These are phyloP conservation scores for Candida labiduridarum DNA, from an alignment of 1,139 yeast genomes.

Conservation along the genomic window DNA sequence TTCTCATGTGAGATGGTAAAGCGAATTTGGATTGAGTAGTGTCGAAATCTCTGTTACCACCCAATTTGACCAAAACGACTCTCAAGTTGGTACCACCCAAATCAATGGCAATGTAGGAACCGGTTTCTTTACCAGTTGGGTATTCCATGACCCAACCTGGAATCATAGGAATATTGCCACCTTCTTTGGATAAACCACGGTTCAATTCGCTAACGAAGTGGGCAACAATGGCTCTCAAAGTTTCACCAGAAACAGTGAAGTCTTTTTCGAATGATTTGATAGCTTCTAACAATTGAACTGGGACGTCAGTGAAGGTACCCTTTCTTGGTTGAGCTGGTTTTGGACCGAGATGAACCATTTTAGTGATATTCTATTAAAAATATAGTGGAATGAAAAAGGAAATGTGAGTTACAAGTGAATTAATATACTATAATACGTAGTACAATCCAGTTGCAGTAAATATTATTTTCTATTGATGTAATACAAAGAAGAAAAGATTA, in stretches of 20 bases:
- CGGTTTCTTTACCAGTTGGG: slow-evolving; percentile 90
- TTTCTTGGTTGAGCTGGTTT: slow-evolving; percentile 81
- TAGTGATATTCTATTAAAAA: not conserved
- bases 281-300: slow-evolving; percentile 62
- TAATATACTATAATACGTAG: not conserved
- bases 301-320: slow-evolving; percentile 77
- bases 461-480: not conserved
- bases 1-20: slow-evolving; percentile 75
- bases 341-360: slow-evolving; percentile 84
- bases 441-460: slow-evolving; percentile 5
- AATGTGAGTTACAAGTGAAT: not conserved
- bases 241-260: slow-evolving; percentile 63
- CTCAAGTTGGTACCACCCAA: slow-evolving; percentile 95
- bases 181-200: slow-evolving; percentile 72
- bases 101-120: slow-evolving; percentile 89
- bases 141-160: slow-evolving; percentile 95
- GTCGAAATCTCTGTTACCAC: slow-evolving; percentile 78
- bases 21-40: slow-evolving; percentile 81
- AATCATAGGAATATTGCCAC: slow-evolving; percentile 93
- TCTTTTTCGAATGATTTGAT: slow-evolving; percentile 60
- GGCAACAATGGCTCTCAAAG: slow-evolving; percentile 63
- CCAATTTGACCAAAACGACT: slow-evolving; percentile 80
- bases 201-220: slow-evolving; percentile 69
- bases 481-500: not conserved
- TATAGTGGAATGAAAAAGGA: not conserved